These are phyloP conservation scores for Lojkania enalia DNA, from an alignment of 2,329 filamentous ascomycete species.

Conservation along the genomic window DNA sequence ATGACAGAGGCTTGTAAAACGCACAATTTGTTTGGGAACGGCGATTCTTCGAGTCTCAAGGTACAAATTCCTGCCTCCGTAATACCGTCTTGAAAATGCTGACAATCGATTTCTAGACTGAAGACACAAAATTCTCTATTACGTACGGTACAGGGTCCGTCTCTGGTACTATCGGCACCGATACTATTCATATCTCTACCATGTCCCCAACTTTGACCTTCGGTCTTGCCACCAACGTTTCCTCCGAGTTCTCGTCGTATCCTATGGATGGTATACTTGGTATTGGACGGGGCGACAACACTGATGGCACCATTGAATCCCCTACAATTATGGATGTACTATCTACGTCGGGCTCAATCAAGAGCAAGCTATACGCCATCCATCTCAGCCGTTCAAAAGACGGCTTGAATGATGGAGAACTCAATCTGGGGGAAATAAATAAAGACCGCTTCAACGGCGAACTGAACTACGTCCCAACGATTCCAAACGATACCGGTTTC, in stretches of 20 bases:
- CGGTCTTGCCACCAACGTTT: slow-evolving; percentile 72
- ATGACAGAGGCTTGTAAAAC: slow-evolving; percentile 64
- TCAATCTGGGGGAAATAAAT: slow-evolving; percentile 76
- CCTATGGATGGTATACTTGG: slow-evolving; percentile 89
- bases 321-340: slow-evolving; percentile 71
- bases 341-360: slow-evolving; percentile 58
- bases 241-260: slow-evolving; percentile 73
- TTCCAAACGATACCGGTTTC: slow-evolving; percentile 56
- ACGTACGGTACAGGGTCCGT: slow-evolving; percentile 79
- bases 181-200: slow-evolving; percentile 68
- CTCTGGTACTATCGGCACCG: slow-evolving; percentile 65
- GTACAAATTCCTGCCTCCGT: slow-evolving; percentile 20
- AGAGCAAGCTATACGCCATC: slow-evolving; percentile 71
- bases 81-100: not conserved
- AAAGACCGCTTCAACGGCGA: slow-evolving; percentile 67
- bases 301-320: slow-evolving; percentile 49
- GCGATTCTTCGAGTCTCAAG: slow-evolving; percentile 66
- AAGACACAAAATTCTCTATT: slow-evolving; percentile 63
- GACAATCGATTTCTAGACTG: slow-evolving; percentile 41
- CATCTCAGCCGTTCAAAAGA: slow-evolving; percentile 70
- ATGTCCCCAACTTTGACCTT: slow-evolving; percentile 68
- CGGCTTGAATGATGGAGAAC: slow-evolving; percentile 69
- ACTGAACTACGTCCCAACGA: slow-evolving; percentile 66
- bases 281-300: slow-evolving; percentile 62
- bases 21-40: slow-evolving; percentile 70